phyloP scores from a whole-genome alignment of 1,139 yeast genomes.

The Suhomyces bribrorum region DNA sequence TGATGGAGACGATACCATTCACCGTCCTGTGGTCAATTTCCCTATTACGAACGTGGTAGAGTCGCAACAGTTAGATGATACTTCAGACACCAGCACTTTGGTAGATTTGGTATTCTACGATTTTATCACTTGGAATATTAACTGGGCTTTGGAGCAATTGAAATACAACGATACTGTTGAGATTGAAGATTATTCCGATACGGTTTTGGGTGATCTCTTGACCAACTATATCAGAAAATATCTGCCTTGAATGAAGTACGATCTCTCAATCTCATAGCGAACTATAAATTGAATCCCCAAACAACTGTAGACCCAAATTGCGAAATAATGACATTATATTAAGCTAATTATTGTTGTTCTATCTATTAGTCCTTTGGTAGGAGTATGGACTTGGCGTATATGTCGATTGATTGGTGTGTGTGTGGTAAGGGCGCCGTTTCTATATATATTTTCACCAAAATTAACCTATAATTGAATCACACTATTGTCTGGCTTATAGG shows the following conservation, averaged over 20 bases:
- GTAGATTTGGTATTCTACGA: constrained; percentile 79
- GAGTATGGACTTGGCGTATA: too few relatives aligned
- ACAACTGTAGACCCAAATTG: too few relatives aligned
- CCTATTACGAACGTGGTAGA: constrained; percentile 79
- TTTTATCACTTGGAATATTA: constrained; percentile 65
- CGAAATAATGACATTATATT: too few relatives aligned
- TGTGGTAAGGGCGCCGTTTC: too few relatives aligned
- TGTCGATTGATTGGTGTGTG: too few relatives aligned
- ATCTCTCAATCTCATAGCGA: too few relatives aligned
- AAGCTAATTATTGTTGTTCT: too few relatives aligned
- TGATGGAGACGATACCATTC: constrained; percentile 89
- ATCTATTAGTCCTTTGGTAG: too few relatives aligned
- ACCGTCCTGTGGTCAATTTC: constrained; percentile 58
- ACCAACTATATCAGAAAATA: constrained; percentile 27
- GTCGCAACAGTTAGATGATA: constrained; percentile 30
- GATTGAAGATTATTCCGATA: constrained; percentile 32
- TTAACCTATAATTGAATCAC: constrained; percentile 36
- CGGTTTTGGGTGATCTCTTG: constrained; percentile 37
- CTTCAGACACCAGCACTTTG: constrained; percentile 20
- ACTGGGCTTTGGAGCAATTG: constrained; percentile 52
- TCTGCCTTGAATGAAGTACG: not conserved
- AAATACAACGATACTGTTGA: constrained; percentile 21
- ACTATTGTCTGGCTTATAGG: constrained; percentile 62
- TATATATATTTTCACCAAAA: not conserved
- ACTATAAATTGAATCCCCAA: too few relatives aligned